Base-by-base conservation (phyloP, 176 grass and related monocot species). In the Avena atlantica region DNA sequence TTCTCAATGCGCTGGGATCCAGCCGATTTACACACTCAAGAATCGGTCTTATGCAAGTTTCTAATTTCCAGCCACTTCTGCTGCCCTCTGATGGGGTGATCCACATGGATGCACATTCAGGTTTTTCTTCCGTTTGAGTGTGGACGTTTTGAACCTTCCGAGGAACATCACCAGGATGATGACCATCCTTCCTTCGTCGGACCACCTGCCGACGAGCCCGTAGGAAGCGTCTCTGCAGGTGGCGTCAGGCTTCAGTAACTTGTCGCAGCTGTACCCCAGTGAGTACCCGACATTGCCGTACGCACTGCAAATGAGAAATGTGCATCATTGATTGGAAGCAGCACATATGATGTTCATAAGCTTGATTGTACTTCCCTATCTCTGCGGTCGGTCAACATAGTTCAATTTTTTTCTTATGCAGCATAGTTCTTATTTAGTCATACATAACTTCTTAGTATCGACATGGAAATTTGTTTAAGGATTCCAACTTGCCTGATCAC, bases 271-370 rank as follows among this genome's bases (percentile, higher is more conserved):
- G n/a, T 95, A 91, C 17, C 93, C 88, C 4, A 78, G 83, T 6
- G 93, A 91, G 76, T 91, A 23, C 3, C 91, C 93, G 0, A 89
- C 91, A 81, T 93, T 95, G 23, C 84, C 89, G 12, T 78, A 93
- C 8, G 83, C 89, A 31, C 91, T 91, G 83, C 70, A 74, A 12
- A 52, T 44, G 31, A 59, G 34, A 19, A 70, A 50, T 48, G 12
- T 19, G 53, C 31, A 64, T 85, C 13, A 56, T 50, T 80, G 5
- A 6, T 24, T 58, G 3, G 36, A 86, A 24, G 11, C 42, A 74
- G 13, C 20, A n/a, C 11, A 7, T 25, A 15, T 34, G 12, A 67
- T 67, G 27, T 15, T 67, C 8, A 62, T 62, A 62, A 62, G 59
- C 4, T 64, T 64, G 11, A 64, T 27, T 64, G 23, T 24, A 13